Base-by-base conservation (phyloP, 805 yeast species). In the Soucietia sequanensis region DNA sequence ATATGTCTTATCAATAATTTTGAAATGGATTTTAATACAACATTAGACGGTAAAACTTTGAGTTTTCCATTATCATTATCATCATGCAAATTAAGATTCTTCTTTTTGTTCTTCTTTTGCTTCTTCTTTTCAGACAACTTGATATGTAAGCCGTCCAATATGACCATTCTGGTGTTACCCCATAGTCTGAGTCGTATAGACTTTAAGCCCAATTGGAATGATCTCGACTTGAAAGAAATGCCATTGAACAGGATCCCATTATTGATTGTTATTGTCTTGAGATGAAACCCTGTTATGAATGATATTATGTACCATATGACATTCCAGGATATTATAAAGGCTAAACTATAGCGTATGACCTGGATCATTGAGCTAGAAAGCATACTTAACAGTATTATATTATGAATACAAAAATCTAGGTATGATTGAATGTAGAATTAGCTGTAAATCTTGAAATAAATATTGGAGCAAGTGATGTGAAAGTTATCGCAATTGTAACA, bases 241-340 rank as follows among this genome's bases (percentile, higher is more conserved):
- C 57, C 47, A 40, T 65, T 62, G 42, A 65, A 46, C 60, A 50
- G 60, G 2, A 68, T 34, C 8, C 73, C 72, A 41, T 66, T 66
- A 43, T 59, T 63, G 24, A 67, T 50, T 12, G 63, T 39, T 4
- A 68, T 27, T 12, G 60, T 52, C 21, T 52, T 47, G 23, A 68
- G 40, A 37, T 62, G 60, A 31, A 66, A 35, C 17, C 73, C 73
- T 7, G 55, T 41, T 6, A 59, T 10, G 6, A 37, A 18, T 40
- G 60, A 62, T n/a, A 61, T 37, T 13, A 59, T 18, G 21, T 46
- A 44, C 73, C 73, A 67, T 11, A 34, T 29, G 3, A 50, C 14
- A 10, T 46, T 35, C 72, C 70, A 66, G 10, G 18, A 27, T 27
- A 27, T 27, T 15, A 38, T 6, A 19, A 29, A 19, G 10, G 31